Base-by-base conservation (phyloP, 2,329 filamentous ascomycete species). In the Podosphaera xanthii region DNA sequence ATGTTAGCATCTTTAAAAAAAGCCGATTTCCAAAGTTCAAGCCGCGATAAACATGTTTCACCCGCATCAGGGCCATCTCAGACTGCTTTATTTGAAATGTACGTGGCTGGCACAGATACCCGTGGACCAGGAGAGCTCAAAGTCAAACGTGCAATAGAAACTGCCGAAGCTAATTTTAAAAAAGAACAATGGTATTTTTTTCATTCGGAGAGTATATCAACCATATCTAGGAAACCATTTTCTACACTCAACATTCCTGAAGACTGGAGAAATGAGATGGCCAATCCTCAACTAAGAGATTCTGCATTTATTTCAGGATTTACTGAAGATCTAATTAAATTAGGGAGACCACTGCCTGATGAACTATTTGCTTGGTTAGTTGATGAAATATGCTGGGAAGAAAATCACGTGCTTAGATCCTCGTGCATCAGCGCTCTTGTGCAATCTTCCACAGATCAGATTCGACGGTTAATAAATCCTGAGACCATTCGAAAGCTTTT, bases 331-430 rank as follows among this genome's bases (percentile, higher is more conserved):
- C 71, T 83, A 12, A 70, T 78, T 14, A 66, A 68, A 3, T 69
- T 70, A 60, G 72, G 71, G 46, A 68, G 70, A 10, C 63, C 67
- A 2, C 67, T 88, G 10, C 80, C 84, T 0, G 79, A 86, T 61
- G 76, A 83, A 59, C 66, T 88, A 0, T 75, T 87, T 57, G 65
- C 76, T 14, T 90, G 86, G 85, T 72, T 87, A 2, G 66, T 85
- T 4, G 71, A 78, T 57, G 76, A 82, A 70, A 71, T 82, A 31
- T 78, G 76, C 59, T 67, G 72, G 1, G 81, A 86, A 64, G 70
- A 72, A 48, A 76, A 77, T 38, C 71, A 74, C 49, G 73, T 78
- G 52, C 68, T 87, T 49, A 76, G 80, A 57, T 69, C 75, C 59
- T 78, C 82, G 60, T 88, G 87, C 67, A 72, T 76, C 59, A 75